Percentiles rank a stretch among this genome's conserved stretches.
phyloP scores from a whole-genome alignment of 2,329 filamentous ascomycete genomes.

The Sporothrix humicola region DNA sequence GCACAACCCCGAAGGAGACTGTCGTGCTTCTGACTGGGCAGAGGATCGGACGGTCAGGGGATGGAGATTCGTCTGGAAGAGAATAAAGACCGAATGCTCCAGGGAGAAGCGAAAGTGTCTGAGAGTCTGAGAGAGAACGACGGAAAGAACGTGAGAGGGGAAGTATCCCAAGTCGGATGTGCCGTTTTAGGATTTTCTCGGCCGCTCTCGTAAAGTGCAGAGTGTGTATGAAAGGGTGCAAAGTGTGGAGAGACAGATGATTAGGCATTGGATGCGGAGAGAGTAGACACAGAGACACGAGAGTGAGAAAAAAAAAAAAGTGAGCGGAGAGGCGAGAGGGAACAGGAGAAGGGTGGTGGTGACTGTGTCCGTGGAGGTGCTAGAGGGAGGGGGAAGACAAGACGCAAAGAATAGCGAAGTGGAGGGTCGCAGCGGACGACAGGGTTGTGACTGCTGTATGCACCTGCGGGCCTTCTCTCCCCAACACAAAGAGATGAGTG shows the following conservation, averaged over 20 bases:
- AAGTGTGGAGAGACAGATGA: conserved; percentile 22
- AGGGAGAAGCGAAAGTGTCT: conserved; percentile 11
- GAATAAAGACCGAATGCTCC: background rate
- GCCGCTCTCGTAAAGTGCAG: conserved; percentile 6
- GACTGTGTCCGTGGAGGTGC: background rate
- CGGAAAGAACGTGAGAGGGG: background rate
- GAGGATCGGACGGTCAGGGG: conserved; percentile 12
- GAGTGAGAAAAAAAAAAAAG: background rate
- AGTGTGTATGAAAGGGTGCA: background rate
- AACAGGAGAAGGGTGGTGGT: background rate
- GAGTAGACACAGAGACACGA: conserved; percentile 6
- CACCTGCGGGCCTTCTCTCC: background rate
- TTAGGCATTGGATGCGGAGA: conserved; percentile 19
- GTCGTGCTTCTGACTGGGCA: background rate
- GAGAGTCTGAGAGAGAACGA: background rate
- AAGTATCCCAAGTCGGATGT: background rate
- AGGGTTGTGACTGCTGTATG: conserved; percentile 2
- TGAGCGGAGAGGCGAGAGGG: background rate
- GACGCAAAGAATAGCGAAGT: conserved; percentile 1
- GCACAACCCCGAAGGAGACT: background rate
- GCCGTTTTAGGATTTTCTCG: background rate
- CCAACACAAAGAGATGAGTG: background rate
- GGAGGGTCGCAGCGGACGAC: background rate
- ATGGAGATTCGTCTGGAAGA: background rate
- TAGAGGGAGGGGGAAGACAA: background rate